Percentiles rank a stretch among this genome's conserved stretches.
Evolutionary conservation across 306 rosid genomes (phyloP).

Genomic region (Glycine soja): DNA sequence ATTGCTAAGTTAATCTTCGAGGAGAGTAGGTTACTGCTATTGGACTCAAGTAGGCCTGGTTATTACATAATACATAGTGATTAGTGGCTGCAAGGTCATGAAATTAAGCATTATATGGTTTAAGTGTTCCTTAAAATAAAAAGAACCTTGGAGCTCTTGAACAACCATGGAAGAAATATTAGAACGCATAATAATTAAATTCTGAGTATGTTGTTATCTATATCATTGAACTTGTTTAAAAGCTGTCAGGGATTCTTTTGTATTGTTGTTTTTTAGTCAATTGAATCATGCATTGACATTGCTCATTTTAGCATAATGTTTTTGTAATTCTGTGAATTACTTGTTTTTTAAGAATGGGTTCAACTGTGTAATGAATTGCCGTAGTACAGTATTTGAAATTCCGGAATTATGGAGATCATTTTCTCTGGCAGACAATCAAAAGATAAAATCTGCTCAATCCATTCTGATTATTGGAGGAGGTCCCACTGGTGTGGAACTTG

Average conservation of each 20-base stretch:
- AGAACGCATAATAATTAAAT: constrained; percentile 19
- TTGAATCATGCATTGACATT: constrained; percentile 29
- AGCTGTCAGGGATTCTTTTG: constrained; percentile 26
- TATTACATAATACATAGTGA: background rate
- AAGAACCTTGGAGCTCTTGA: constrained; percentile 22
- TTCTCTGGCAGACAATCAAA: constrained; percentile 61
- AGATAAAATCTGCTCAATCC: constrained; percentile 70
- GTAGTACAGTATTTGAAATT: background rate
- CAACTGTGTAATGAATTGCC: constrained; percentile 23
- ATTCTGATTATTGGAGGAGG: constrained; percentile 92
- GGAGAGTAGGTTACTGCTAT: constrained; percentile 24
- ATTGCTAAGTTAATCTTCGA: constrained; percentile 13
- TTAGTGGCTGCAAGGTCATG: constrained; percentile 21
- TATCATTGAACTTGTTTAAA: constrained; percentile 15
- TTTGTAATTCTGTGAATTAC: background rate
- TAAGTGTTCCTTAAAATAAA: background rate
- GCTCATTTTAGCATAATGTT: constrained; percentile 22
- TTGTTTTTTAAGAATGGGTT: constrained; percentile 25
- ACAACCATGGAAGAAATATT: constrained; percentile 21
- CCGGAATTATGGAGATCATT: constrained; percentile 37
- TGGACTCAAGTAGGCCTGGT: constrained; percentile 25
- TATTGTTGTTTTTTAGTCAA: constrained; percentile 24
- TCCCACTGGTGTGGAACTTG: constrained; percentile 89
- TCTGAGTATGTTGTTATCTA: background rate
- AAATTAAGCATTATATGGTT: constrained; percentile 16